These are phyloP conservation scores for Exophiala aquamarina DNA, from an alignment of 2,329 filamentous ascomycete species.

Conservation along the genomic window DNA sequence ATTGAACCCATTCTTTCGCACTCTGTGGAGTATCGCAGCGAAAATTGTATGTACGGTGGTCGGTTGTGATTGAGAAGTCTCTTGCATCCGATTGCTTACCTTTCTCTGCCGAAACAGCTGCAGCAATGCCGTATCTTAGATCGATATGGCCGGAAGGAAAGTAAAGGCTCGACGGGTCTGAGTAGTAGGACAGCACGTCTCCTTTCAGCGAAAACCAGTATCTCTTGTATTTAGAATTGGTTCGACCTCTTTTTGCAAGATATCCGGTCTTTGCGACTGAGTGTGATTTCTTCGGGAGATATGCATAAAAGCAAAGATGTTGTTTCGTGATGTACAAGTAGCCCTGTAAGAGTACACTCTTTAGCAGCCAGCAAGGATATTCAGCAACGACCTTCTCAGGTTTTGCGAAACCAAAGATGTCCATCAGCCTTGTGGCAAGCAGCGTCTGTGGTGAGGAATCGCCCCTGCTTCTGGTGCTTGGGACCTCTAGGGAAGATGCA, in stretches of 20 bases:
- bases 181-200: conserved; percentile 87
- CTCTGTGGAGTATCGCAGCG: conserved; percentile 82
- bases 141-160: conserved; percentile 92
- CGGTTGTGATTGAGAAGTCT: conserved; percentile 77
- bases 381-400: conserved; percentile 85
- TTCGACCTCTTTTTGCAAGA: conserved; percentile 81
- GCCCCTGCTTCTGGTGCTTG: conserved; percentile 30
- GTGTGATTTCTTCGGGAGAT: conserved; percentile 87
- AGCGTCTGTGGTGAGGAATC: conserved; percentile 50
- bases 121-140: conserved; percentile 85
- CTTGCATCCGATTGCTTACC: conserved; percentile 69
- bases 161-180: conserved; percentile 79
- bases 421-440: conserved; percentile 70
- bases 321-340: conserved; percentile 93
- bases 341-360: conserved; percentile 87
- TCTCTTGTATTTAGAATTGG: conserved; percentile 81
- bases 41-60: conserved; percentile 82
- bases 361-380: conserved; percentile 89
- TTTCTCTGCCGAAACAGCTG: conserved; percentile 68
- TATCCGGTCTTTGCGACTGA: conserved; percentile 82
- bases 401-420: conserved; percentile 81
- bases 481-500: conserved; percentile 21
- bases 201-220: conserved; percentile 95
- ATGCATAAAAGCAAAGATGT: conserved; percentile 96
- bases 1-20: conserved; percentile 95